Conservation (phyloP, 148 eudicot genomes). For the Rhododendron kiyosumense region DNA sequence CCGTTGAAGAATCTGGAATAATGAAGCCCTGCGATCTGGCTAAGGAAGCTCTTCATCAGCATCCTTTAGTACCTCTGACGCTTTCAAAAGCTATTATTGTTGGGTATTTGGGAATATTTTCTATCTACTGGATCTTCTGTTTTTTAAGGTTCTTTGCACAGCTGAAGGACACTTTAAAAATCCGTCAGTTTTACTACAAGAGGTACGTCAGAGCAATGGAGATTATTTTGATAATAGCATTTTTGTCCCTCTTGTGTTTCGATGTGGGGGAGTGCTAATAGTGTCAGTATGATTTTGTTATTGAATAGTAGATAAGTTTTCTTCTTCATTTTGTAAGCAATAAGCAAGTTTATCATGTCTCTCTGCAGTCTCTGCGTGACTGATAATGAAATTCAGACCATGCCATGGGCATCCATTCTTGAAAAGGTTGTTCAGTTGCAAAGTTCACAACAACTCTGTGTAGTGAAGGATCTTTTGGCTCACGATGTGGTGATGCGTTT, state of each 20-base stretch:
- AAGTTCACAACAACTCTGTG: conserved; percentile 58
- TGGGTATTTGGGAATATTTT: conserved; percentile 81
- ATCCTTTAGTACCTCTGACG: conserved; percentile 83
- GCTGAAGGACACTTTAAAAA: conserved; percentile 64
- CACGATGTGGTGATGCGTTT: conserved; percentile 89
- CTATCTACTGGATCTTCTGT: conserved; percentile 77
- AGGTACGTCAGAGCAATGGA: conserved; percentile 38
- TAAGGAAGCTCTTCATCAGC: conserved; percentile 83
- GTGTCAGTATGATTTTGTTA: not conserved
- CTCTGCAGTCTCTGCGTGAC: conserved; percentile 83
- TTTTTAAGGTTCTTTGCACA: conserved; percentile 86
- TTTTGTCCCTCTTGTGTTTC: not conserved
- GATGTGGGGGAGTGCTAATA: not conserved
- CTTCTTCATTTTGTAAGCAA: not conserved
- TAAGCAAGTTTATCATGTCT: conserved; percentile 7
- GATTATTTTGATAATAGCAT: not conserved
- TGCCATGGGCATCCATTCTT: conserved; percentile 84
- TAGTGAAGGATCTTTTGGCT: conserved; percentile 84
- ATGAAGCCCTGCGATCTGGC: conserved; percentile 77
- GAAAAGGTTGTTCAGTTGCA: conserved; percentile 81
- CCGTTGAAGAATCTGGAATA: conserved; percentile 51
- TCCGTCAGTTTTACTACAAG: conserved; percentile 74
- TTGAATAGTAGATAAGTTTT: no score
- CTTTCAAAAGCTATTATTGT: conserved; percentile 69
- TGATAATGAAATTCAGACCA: conserved; percentile 81